phyloP scores from a whole-genome alignment of 805 yeast species.

The Candida railenensis region DNA sequence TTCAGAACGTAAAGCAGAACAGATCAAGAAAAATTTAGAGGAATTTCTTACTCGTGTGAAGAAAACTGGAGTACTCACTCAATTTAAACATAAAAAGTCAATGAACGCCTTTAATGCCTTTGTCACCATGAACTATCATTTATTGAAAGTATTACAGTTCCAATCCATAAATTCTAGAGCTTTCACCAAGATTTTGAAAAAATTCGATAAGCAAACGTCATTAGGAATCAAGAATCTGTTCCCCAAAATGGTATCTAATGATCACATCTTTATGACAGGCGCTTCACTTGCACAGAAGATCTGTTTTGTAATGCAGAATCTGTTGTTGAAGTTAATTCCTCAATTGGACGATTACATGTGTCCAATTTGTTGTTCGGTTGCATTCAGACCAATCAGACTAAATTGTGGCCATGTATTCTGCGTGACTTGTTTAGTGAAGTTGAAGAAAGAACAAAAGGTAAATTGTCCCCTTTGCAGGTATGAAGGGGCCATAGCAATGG shows the following conservation, averaged over 20 bases:
- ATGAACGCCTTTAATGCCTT: slow-evolving; percentile 48
- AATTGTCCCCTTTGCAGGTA: slow-evolving; percentile 69
- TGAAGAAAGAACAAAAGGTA: slow-evolving; percentile 57
- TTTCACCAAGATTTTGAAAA: slow-evolving; percentile 65
- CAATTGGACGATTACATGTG: slow-evolving; percentile 76
- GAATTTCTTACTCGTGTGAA: slow-evolving; percentile 41
- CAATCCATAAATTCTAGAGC: slow-evolving; percentile 65
- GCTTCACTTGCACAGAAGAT: slow-evolving; percentile 52
- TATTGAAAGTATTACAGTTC: slow-evolving; percentile 57
- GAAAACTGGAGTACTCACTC: slow-evolving; percentile 31
- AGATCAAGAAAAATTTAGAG: slow-evolving; percentile 44
- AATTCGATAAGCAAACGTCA: slow-evolving; percentile 72
- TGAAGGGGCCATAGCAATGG: slow-evolving; percentile 50
- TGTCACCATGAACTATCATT: slow-evolving; percentile 49
- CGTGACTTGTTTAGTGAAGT: slow-evolving; percentile 66
- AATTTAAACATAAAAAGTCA: slow-evolving; percentile 49
- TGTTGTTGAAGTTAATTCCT: slow-evolving; percentile 59
- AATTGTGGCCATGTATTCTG: slow-evolving; percentile 70
- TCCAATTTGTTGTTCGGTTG: slow-evolving; percentile 69
- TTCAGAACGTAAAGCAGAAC: slow-evolving; percentile 45
- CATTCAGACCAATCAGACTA: slow-evolving; percentile 68
- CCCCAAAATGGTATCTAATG: slow-evolving; percentile 42
- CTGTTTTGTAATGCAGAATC: slow-evolving; percentile 54
- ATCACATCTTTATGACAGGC: slow-evolving; percentile 45
- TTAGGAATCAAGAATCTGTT: slow-evolving; percentile 46